Percentiles rank a stretch among this genome's conserved stretches.
Conservation (phyloP, 306 rosid species). For the Canavalia ensiformis region DNA sequence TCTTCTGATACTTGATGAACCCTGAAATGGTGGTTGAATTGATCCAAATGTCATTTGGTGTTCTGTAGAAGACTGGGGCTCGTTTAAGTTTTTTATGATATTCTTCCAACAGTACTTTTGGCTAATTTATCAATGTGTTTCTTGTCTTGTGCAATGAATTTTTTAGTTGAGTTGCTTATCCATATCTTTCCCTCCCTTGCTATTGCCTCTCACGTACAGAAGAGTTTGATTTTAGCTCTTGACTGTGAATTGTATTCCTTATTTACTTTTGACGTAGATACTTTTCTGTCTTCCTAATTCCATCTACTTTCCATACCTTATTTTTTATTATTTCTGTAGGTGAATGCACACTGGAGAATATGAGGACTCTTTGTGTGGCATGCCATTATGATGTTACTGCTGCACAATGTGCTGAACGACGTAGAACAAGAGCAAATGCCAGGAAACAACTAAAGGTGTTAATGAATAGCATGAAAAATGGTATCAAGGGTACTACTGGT, state of each 20-base stretch:
- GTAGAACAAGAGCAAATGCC: conserved; percentile 71
- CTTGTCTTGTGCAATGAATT: neutral
- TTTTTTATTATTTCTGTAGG: conserved; percentile 57
- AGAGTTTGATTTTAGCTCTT: conserved; percentile 16
- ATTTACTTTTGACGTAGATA: neutral
- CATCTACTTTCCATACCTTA: neutral
- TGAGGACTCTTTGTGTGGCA: conserved; percentile 95
- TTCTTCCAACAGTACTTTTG: neutral
- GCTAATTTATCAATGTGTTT: neutral
- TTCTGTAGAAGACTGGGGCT: neutral
- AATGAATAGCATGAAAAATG: conserved; percentile 59
- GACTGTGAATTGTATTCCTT: conserved; percentile 7
- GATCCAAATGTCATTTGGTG: neutral
- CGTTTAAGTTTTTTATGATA: neutral
- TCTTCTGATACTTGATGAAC: neutral
- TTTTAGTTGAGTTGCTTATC: conserved; percentile 5
- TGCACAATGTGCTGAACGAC: conserved; percentile 84
- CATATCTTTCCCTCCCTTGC: neutral
- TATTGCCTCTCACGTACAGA: neutral
- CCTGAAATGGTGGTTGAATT: conserved; percentile 22
- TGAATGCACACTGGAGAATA: conserved; percentile 89
- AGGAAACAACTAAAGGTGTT: conserved; percentile 76
- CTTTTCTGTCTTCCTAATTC: conserved; percentile 3
- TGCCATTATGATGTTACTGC: conserved; percentile 87
- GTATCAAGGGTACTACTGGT: conserved; percentile 38